These are phyloP conservation scores for Tetrahymena malaccensis DNA, from an alignment of 73 alveolate genomes.

Conservation along the genomic window DNA sequence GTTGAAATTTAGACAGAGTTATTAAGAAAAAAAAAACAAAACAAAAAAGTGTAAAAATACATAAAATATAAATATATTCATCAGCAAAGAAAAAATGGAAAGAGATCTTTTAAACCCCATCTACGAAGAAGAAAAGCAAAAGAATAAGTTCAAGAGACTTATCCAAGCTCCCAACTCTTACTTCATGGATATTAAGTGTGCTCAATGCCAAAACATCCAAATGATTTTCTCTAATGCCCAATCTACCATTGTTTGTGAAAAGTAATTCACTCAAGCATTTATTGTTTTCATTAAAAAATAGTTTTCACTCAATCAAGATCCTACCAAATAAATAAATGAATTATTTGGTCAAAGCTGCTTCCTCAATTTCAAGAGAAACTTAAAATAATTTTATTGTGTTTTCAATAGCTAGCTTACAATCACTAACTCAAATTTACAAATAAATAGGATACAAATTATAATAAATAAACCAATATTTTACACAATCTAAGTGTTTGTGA, in stretches of 20 bases:
- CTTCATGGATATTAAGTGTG: constrained; percentile 42
- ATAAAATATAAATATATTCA: not conserved
- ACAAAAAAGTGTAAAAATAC: not conserved
- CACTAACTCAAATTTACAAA: not conserved
- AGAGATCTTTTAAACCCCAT: constrained; percentile 40
- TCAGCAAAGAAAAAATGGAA: constrained; percentile 24
- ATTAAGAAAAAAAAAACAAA: not conserved
- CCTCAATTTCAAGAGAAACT: not conserved
- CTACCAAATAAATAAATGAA: not conserved
- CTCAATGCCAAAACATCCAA: constrained; percentile 7
- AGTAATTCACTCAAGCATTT: constrained; percentile 5
- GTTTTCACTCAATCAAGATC: not conserved
- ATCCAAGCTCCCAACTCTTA: constrained; percentile 44
- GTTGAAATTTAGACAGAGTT: not conserved
- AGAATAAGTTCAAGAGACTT: constrained; percentile 37
- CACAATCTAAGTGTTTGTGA: not conserved
- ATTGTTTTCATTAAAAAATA: not conserved
- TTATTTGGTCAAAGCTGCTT: not conserved
- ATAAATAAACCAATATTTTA: not conserved
- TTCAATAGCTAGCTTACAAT: not conserved
- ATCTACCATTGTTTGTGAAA: constrained; percentile 3
- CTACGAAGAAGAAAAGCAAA: constrained; percentile 36
- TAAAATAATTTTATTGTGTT: no score
- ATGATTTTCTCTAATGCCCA: constrained; percentile 37
- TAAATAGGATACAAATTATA: not conserved